Percentiles rank a stretch among this genome's conserved stretches.
Conservation (phyloP, 169 alveolate genomes). For the Blepharisma undulans region DNA sequence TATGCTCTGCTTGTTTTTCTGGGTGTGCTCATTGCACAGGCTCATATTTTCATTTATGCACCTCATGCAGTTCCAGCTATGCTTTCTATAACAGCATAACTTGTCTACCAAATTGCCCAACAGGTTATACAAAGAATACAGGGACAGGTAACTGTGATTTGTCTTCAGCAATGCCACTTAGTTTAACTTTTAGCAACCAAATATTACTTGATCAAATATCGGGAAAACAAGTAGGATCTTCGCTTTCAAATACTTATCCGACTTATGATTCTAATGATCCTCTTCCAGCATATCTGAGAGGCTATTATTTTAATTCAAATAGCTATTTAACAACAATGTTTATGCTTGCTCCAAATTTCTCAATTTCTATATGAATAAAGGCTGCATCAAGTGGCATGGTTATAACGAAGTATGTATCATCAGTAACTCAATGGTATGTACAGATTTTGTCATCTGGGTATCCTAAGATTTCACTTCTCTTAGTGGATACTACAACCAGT, state of each 20-base stretch:
- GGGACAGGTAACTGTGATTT: not conserved
- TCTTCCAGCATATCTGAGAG: not conserved
- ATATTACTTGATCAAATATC: not conserved
- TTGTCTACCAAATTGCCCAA: constrained; percentile 15
- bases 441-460: not conserved
- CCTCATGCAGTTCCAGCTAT: not conserved
- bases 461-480: not conserved
- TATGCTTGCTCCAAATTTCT: not conserved
- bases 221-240: not conserved
- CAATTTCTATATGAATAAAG: not conserved
- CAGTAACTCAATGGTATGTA: not conserved
- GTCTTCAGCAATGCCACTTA: not conserved
- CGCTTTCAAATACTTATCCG: not conserved
- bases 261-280: constrained; percentile 1
- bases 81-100: not conserved
- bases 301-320: not conserved
- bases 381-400: not conserved
- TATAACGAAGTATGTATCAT: not conserved
- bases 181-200: not conserved
- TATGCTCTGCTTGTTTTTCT: not conserved
- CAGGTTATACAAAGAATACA: constrained; percentile 1
- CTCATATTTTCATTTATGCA: not conserved
- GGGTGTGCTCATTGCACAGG: constrained; percentile 4
- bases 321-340: not conserved
- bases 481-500: not conserved